Percentiles rank a stretch among this genome's conserved stretches.
Evolutionary conservation across 2,329 filamentous ascomycete genomes (phyloP).

Genomic region (Colletotrichum lindemuthianum): DNA sequence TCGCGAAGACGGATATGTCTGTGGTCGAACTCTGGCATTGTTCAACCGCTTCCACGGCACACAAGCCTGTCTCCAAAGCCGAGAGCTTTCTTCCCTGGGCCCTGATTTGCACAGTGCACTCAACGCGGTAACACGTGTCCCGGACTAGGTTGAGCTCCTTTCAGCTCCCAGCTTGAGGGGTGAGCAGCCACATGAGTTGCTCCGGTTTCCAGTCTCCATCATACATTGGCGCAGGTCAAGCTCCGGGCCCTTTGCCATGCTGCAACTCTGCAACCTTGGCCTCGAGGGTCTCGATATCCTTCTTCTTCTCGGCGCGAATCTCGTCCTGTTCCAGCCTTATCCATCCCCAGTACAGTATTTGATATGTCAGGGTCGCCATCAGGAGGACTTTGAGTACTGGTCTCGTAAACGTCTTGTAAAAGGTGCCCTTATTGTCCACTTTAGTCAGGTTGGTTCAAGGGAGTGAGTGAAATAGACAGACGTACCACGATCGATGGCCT

Average conservation of each 20-base stretch:
- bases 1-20: no score
- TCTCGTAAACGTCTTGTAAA: slow-evolving; percentile 80
- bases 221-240: not conserved
- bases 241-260: slow-evolving; percentile 1
- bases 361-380: slow-evolving; percentile 81
- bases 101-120: no score
- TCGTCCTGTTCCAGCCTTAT: slow-evolving; percentile 79
- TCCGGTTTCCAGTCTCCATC: not conserved
- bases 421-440: slow-evolving; percentile 59
- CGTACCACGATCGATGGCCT: slow-evolving; percentile 32
- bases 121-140: no score
- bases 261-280: slow-evolving; percentile 49
- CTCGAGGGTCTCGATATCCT: slow-evolving; percentile 50
- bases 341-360: slow-evolving; percentile 81
- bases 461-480: not conserved
- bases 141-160: no score
- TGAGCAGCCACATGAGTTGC: not conserved
- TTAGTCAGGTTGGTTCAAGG: not conserved
- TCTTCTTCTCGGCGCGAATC: slow-evolving; percentile 60
- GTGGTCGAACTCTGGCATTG: no score
- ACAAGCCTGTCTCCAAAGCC: no score
- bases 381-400: slow-evolving; percentile 80
- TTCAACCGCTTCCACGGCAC: no score
- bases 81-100: no score
- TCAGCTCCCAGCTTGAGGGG: not conserved